These are phyloP conservation scores for Mycena kentingensis DNA, from an alignment of 768 basidiomycete species.

Conservation along the genomic window DNA sequence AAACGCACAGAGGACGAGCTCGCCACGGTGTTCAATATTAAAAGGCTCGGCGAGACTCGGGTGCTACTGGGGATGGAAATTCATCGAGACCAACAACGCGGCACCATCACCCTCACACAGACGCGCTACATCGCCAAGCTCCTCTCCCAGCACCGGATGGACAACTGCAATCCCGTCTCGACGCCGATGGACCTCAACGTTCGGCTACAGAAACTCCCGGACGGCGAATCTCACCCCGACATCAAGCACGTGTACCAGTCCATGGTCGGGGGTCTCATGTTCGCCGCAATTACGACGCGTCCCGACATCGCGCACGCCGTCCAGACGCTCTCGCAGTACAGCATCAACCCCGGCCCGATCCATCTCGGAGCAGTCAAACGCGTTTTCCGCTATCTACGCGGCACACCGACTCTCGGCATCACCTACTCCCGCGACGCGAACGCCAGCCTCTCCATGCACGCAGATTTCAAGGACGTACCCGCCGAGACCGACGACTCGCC, in stretches of 20 bases:
- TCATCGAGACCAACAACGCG: constrained; percentile 8
- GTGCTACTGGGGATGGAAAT: constrained; percentile 30
- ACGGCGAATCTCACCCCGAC: constrained; percentile 7
- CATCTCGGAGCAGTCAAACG: background rate
- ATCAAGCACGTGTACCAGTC: constrained; percentile 25
- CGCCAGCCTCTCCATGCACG: no score
- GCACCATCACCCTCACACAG: constrained; percentile 24
- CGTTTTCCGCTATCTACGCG: background rate
- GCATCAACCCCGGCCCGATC: background rate
- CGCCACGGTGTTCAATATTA: constrained; percentile 16
- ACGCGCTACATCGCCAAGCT: constrained; percentile 18
- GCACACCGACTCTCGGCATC: constrained; percentile 8
- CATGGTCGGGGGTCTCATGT: constrained; percentile 33
- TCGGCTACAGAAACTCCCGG: constrained; percentile 7
- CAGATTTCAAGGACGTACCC: no score
- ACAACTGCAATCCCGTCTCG: constrained; percentile 5
- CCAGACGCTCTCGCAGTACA: constrained; percentile 28
- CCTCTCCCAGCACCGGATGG: constrained; percentile 15
- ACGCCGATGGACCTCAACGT: constrained; percentile 17
- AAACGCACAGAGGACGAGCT: constrained; percentile 16
- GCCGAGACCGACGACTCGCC: background rate
- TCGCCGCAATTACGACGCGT: constrained; percentile 31
- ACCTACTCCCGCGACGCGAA: no score
- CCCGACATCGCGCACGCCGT: constrained; percentile 38
- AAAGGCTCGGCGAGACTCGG: constrained; percentile 19